phyloP scores from a whole-genome alignment of 805 yeast species.

The Saccharomycopsis microspora region DNA sequence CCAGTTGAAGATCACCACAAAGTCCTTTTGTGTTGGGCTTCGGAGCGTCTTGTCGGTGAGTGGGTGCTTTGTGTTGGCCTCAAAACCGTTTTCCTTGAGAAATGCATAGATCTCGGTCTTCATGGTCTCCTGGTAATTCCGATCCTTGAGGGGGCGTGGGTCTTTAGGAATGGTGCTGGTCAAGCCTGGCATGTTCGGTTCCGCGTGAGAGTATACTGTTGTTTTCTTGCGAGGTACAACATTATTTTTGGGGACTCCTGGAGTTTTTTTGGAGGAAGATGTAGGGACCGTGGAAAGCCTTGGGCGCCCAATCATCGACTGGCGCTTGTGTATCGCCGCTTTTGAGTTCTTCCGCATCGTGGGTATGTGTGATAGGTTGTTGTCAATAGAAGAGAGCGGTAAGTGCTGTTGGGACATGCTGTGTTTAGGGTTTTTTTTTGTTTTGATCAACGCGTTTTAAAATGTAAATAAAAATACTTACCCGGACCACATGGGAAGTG shows the following conservation, averaged over 20 bases:
- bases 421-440: too few relatives aligned
- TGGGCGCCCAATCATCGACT: conserved; percentile 15
- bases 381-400: background rate
- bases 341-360: background rate
- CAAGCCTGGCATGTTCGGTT: background rate
- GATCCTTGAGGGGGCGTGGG: conserved; percentile 71
- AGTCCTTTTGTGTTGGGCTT: conserved; percentile 82
- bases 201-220: conserved; percentile 16
- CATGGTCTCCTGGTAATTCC: conserved; percentile 49
- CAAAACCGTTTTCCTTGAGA: conserved; percentile 53
- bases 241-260: background rate
- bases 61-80: conserved; percentile 61
- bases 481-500: too few relatives aligned
- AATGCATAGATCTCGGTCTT: conserved; percentile 61
- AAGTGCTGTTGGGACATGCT: background rate
- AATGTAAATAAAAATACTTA: too few relatives aligned
- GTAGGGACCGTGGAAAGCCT: conserved; percentile 4
- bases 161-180: conserved; percentile 28
- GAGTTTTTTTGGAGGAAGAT: background rate
- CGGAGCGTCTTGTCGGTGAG: conserved; percentile 51
- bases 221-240: background rate
- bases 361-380: background rate
- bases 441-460: too few relatives aligned
- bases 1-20: conserved; percentile 68
- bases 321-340: conserved; percentile 1